Evolutionary conservation across 495 filamentous ascomycete genomes (phyloP), one percentile per base, ranked within the genome.

Genomic region (Hypoxylon trugodes): DNA sequence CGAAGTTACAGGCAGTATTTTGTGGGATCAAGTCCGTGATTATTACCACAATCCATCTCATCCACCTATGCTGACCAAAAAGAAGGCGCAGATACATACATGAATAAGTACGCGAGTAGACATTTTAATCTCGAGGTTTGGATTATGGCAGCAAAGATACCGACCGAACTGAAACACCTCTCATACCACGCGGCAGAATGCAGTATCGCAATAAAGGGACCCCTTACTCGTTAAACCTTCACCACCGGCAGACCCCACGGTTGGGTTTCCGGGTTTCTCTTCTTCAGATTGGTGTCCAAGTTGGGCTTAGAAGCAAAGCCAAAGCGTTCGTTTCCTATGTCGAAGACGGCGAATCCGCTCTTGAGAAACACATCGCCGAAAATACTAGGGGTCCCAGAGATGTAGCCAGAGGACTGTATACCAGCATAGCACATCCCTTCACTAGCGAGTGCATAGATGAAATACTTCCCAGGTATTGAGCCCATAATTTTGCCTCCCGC

Each of bases 281-380:
- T 61, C 12, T 30, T 25, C 19, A 68, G 64, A 25, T 38, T 61
- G 13, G 56, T 45, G 38, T 72, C 70, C 36, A 77, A 43, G n/a
- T n/a, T n/a, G 2, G 62, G 53, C 59, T 89, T 84, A 59, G 83
- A 75, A 40, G 89, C 87, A 52, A 84, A 84, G 10, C 90, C 90
- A 63, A 93, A 85, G 25, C 81, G 81, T 69, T 74, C 76, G 51
- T 86, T 86, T 30, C 82, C 87, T 30, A 88, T 81, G 69, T 93
- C 90, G 69, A 92, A 92, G 32, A 92, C 82, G 42, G 86, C 86
- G 72, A 89, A 92, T n/a, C 89, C 77, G 2, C 81, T 81, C 79
- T 91, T 91, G 71, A 93, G 74, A 68, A 90, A 92, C 4, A 85
- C 83, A 61, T 87, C 89, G 6, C 90, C 90, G 6, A 92, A 73